Percentiles rank a stretch among this genome's conserved stretches.
These are phyloP conservation scores for Kodamaea sp. DNA, from an alignment of 1,139 yeast species.

Conservation along the genomic window DNA sequence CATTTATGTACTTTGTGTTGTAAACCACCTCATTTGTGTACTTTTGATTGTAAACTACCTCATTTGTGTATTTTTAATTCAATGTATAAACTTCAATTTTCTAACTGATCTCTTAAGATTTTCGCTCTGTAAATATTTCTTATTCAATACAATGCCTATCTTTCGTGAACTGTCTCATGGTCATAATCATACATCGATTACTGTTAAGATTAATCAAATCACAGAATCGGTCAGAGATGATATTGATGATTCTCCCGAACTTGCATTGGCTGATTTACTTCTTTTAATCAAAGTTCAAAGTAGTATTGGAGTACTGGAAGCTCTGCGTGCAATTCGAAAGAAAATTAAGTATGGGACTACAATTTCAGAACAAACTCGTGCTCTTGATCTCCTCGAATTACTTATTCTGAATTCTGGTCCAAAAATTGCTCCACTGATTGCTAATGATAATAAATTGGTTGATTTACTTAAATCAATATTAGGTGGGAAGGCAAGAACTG, in stretches of 20 bases:
- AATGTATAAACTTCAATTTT: background rate
- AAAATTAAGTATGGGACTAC: slow-evolving; percentile 77
- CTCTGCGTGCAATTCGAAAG: slow-evolving; percentile 88
- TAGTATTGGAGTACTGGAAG: slow-evolving; percentile 59
- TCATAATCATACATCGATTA: slow-evolving; percentile 41
- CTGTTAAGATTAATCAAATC: slow-evolving; percentile 47
- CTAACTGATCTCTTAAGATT: background rate
- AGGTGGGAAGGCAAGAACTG: slow-evolving; percentile 33
- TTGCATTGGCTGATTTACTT: slow-evolving; percentile 36
- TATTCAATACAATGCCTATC: slow-evolving; percentile 31
- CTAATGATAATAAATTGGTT: slow-evolving; percentile 67
- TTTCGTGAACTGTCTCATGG: slow-evolving; percentile 47
- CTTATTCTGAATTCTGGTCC: slow-evolving; percentile 73
- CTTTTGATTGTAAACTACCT: background rate
- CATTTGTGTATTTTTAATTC: background rate
- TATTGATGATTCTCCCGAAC: slow-evolving; percentile 28
- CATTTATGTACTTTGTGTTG: background rate
- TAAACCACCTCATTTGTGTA: background rate
- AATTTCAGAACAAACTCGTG: slow-evolving; percentile 55
- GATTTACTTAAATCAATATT: slow-evolving; percentile 59
- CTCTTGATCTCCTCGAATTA: slow-evolving; percentile 68
- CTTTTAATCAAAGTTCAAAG: slow-evolving; percentile 40
- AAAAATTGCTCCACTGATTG: slow-evolving; percentile 45
- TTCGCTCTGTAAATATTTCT: too few species aligned
- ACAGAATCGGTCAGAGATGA: slow-evolving; percentile 35